Percentiles rank a stretch among this genome's conserved stretches.
Evolutionary conservation across 2,329 filamentous ascomycete species (phyloP).

Genomic region (Camptophora hylomeconis): DNA sequence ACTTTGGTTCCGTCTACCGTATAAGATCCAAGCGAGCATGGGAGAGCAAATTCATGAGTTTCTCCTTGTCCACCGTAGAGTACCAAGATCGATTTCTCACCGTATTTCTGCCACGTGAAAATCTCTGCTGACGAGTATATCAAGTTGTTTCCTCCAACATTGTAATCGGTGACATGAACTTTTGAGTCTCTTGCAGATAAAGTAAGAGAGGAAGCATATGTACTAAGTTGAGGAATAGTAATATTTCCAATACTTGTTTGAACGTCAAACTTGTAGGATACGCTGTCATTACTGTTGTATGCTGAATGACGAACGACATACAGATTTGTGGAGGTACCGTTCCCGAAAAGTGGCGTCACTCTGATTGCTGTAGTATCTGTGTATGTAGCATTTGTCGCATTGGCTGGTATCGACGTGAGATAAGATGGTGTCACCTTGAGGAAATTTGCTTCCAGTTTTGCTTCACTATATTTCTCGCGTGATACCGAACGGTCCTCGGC

Average conservation of each 20-base stretch:
- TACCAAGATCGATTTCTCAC: slow-evolving; percentile 21
- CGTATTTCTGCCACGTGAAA: slow-evolving; percentile 26
- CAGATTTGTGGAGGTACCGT: slow-evolving; percentile 43
- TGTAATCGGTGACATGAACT: slow-evolving; percentile 30
- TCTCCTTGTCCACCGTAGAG: slow-evolving; percentile 28
- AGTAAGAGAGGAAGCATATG: slow-evolving; percentile 48
- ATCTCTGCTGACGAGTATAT: slow-evolving; percentile 32
- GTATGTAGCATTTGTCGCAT: slow-evolving; percentile 32
- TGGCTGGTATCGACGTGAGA: slow-evolving; percentile 44
- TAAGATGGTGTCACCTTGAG: slow-evolving; percentile 59
- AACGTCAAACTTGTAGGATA: slow-evolving; percentile 51
- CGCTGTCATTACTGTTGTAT: slow-evolving; percentile 45
- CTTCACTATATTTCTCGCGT: slow-evolving; percentile 66
- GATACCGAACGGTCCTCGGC: slow-evolving; percentile 54
- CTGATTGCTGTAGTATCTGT: slow-evolving; percentile 40
- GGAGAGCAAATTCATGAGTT: slow-evolving; percentile 29
- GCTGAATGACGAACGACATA: slow-evolving; percentile 55
- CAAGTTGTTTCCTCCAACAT: slow-evolving; percentile 26
- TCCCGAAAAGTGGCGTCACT: slow-evolving; percentile 48
- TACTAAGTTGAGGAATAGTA: slow-evolving; percentile 29
- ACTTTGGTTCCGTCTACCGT: slow-evolving; percentile 16
- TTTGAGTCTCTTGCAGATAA: slow-evolving; percentile 32
- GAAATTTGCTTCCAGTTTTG: slow-evolving; percentile 66
- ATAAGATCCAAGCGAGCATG: slow-evolving; percentile 16
- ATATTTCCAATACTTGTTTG: slow-evolving; percentile 27